Percentiles rank a stretch among this genome's conserved stretches.
Conservation (phyloP, 805 yeast genomes). For the Kuraishia cidri region DNA sequence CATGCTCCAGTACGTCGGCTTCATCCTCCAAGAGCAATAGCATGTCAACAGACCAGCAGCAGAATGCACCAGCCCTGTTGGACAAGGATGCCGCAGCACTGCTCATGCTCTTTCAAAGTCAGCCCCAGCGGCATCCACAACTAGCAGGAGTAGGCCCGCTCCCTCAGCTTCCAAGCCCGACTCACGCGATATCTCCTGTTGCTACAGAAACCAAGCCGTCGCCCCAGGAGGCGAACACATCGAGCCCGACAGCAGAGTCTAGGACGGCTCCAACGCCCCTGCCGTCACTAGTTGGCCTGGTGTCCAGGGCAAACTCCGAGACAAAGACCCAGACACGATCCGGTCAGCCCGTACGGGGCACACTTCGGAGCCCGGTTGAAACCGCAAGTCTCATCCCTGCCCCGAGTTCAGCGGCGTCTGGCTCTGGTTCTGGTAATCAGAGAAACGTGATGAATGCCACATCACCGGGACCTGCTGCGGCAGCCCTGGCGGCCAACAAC, state of each 20-base stretch:
- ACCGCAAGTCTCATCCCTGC: no score
- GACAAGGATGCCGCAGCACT: slow-evolving; percentile 28
- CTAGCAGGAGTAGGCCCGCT: slow-evolving; percentile 2
- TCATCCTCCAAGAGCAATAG: no score
- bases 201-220: slow-evolving; percentile 5
- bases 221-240: background rate
- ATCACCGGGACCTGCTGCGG: slow-evolving; percentile 29
- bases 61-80: background rate
- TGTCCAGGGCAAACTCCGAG: no score
- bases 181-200: background rate
- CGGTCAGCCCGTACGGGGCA: no score
- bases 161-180: background rate
- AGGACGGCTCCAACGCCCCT: no score
- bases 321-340: no score
- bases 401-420: no score
- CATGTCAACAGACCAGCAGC: background rate
- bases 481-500: slow-evolving; percentile 21
- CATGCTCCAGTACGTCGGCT: no score
- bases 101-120: slow-evolving; percentile 26
- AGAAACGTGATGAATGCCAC: no score
- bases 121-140: slow-evolving; percentile 5
- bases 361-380: no score
- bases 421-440: no score
- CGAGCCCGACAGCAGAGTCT: background rate
- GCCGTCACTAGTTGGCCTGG: no score